Evolutionary conservation across 2,329 filamentous ascomycete genomes (phyloP), one percentile per base, ranked within the genome.

Genomic region (Trichoderma arundinaceum): DNA sequence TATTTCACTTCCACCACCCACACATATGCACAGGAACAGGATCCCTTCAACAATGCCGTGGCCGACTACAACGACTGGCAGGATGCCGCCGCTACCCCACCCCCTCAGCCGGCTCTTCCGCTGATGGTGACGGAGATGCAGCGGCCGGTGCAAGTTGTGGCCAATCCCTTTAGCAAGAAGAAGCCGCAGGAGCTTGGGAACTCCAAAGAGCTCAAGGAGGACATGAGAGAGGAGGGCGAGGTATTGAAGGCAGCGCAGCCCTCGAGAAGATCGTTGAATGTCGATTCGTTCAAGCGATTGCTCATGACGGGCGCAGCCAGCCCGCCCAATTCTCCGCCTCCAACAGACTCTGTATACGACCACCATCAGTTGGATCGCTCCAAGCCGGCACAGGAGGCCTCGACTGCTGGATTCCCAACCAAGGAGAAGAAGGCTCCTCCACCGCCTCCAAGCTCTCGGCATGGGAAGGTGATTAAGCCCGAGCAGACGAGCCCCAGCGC

Each of bases 261-360:
- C 2, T 70, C 54, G 17, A 82, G 79, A 69, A 78, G 75, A 17
- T 83, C 86, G 0, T 77, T 94, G 68, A 90, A 95, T 73, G 92
- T 94, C 1, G 88, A 92, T 73, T 88, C 91, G 7, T 95, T 95
- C 78, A 89, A 88, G 73, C 84, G 89, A 66, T 78, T 95, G 67
- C 82, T 95, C 54, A 82, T 95, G 79, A 95, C 91, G 0, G 92
- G 92, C 19, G 86, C 88, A 71, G 74, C 85, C 41, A 83, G 78
- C 48, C 67, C 56, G 9, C 56, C 54, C 10, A 54, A 35, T 54
- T 65, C 66, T 32, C 48, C 66, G 7, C 63, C 63, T 33, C 56
- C 66, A 8, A 46, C 54, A 19, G 53, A 60, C 17, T 41, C 48
- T 38, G 66, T 66, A 2, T 70, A 71, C 7, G 64, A 54, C n/a